Evolutionary conservation across 2,329 filamentous ascomycete species (phyloP), one percentile per base, ranked within the genome.

Genomic region (Amauroascus niger): DNA sequence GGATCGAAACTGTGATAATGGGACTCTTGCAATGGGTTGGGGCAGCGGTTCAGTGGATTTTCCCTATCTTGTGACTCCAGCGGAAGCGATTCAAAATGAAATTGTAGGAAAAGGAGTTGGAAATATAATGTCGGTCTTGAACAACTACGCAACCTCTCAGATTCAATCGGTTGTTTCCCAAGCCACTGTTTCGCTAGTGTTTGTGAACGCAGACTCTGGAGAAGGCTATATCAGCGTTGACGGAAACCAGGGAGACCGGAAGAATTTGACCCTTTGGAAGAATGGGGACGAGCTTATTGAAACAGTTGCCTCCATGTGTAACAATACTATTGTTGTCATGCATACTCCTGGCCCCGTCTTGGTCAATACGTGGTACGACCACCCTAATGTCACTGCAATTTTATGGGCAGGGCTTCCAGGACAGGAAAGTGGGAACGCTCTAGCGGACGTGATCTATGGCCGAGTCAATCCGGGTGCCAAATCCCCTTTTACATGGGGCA

Each of bases 291-390:
- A 79, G 0, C 72, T 97, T 53, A 86, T 97, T 70, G 79, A 86
- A 69, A 88, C 86, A 46, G 87, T 95, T 9, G 83, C 88, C 0
- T 76, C 82, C 6, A 66, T 82, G 57, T 90, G 85, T 76, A 82
- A 84, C 73, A 95, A 96, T 77, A 95, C 89, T 11, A 85, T 97
- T 56, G 87, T 97, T 14, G 81, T 96, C 54, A 84, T 97, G 55
- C 91, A 97, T 74, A 88, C 86, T 1, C 80, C 84, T 2, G 89
- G 89, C 0, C 82, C 90, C 0, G 86, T 94, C 3, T 72, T 94
- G 0, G 71, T 96, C 22, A 80, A 82, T 11, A 80, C 87, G 46
- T 76, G 73, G 71, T 69, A 74, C 32, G 64, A 73, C 53, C 69
- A 85, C 62, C 79, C 80, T 2, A 88, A 87, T 63, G 79, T 91